Conservation (phyloP, 345 rosid genomes). For the Geranium rotundifolium region DNA sequence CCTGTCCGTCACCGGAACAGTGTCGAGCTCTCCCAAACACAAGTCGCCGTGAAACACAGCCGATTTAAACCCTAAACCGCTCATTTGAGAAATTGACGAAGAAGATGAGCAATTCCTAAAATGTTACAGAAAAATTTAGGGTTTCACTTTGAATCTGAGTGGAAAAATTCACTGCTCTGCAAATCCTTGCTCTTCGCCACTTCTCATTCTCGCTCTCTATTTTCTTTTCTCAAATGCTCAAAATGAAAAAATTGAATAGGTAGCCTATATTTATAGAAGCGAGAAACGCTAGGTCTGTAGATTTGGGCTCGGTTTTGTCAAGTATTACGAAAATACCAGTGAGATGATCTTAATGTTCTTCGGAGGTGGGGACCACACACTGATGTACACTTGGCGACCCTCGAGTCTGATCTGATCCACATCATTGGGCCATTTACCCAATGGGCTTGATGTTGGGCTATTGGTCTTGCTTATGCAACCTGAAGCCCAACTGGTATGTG, state of each 20-base stretch:
- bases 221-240: not conserved
- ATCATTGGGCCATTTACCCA: no score
- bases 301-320: not conserved
- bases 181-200: not conserved
- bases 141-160: not conserved
- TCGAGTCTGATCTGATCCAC: no score
- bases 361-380: no score
- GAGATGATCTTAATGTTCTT: no score
- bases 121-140: not conserved
- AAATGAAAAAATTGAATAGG: no score
- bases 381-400: no score
- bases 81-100: slow-evolving; percentile 31
- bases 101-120: slow-evolving; percentile 1
- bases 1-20: slow-evolving; percentile 35
- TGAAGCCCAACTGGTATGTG: no score
- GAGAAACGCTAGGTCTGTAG: not conserved
- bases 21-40: slow-evolving; percentile 75
- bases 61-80: slow-evolving; percentile 69
- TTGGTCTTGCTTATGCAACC: no score
- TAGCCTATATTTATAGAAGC: not conserved
- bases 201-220: not conserved
- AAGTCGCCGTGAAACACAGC: slow-evolving; percentile 70
- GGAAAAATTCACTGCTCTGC: not conserved
- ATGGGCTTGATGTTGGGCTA: no score
- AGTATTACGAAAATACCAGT: not conserved